Conservation (phyloP, 768 basidiomycete genomes). For the Xanthoconium stramineum region DNA sequence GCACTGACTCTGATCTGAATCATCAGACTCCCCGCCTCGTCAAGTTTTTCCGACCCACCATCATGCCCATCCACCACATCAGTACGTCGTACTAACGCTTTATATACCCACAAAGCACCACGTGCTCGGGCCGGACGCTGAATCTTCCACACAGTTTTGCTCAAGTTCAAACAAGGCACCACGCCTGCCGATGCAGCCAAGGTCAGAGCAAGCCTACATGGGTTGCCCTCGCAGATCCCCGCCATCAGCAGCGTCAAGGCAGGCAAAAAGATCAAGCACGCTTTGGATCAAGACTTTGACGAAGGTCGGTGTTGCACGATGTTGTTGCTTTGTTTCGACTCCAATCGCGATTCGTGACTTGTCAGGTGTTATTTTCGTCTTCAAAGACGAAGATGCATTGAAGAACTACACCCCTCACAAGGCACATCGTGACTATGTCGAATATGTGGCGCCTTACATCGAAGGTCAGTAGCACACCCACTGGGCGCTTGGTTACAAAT, state of each 20-base stretch:
- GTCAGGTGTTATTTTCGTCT: slow-evolving; percentile 23
- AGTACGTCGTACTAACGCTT: slow-evolving; percentile 11
- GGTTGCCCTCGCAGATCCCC: slow-evolving; percentile 19
- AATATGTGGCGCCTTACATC: slow-evolving; percentile 5
- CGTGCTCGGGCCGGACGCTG: too few relatives aligned
- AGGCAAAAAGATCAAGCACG: slow-evolving; percentile 17
- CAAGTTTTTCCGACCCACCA: neutral
- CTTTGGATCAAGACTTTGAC: slow-evolving; percentile 21
- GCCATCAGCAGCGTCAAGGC: slow-evolving; percentile 11
- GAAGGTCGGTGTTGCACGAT: slow-evolving; percentile 11
- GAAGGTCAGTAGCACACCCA: slow-evolving; percentile 13
- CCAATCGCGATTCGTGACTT: too few relatives aligned
- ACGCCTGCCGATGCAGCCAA: slow-evolving; percentile 4
- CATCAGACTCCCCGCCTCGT: too few relatives aligned
- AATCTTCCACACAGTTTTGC: slow-evolving; percentile 12
- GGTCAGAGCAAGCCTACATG: neutral
- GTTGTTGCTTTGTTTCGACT: neutral
- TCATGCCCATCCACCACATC: slow-evolving; percentile 22
- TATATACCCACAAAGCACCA: too few relatives aligned
- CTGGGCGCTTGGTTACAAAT: neutral
- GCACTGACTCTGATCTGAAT: too few relatives aligned
- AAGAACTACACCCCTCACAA: slow-evolving; percentile 13
- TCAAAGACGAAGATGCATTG: slow-evolving; percentile 16
- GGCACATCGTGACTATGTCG: slow-evolving; percentile 11
- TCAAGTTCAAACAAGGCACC: slow-evolving; percentile 21